phyloP scores from a whole-genome alignment of 2,329 filamentous ascomycete genomes.

The Dissoconium aciculare region DNA sequence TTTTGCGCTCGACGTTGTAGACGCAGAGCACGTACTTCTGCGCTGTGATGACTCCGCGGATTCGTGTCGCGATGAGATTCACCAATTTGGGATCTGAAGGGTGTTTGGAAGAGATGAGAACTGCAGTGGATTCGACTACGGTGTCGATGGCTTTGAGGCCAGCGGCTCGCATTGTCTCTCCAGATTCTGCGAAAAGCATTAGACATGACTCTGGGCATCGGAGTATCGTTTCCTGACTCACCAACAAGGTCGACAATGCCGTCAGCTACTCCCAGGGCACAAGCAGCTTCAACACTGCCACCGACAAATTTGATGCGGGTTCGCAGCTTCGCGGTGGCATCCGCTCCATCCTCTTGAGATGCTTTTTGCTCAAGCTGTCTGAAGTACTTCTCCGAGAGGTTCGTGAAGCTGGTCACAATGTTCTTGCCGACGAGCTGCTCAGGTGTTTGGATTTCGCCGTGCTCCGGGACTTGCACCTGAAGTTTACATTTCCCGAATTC shows the following conservation, averaged over 20 bases:
- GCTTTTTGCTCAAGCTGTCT: constrained; percentile 49
- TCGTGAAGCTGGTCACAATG: constrained; percentile 89
- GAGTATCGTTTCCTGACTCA: constrained; percentile 34
- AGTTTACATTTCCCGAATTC: constrained; percentile 83
- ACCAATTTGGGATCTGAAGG: constrained; percentile 69
- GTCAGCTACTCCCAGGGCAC: constrained; percentile 85
- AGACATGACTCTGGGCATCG: not conserved
- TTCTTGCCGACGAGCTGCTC: constrained; percentile 80
- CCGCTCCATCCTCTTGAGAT: constrained; percentile 24
- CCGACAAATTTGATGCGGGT: constrained; percentile 91
- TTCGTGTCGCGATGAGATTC: constrained; percentile 69
- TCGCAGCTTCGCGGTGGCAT: constrained; percentile 42
- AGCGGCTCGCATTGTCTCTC: constrained; percentile 94
- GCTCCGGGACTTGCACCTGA: constrained; percentile 91
- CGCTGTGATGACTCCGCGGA: constrained; percentile 86
- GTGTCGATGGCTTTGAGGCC: constrained; percentile 90
- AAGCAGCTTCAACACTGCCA: constrained; percentile 93
- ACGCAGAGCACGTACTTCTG: constrained; percentile 90
- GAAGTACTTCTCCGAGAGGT: constrained; percentile 73
- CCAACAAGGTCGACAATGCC: constrained; percentile 95
- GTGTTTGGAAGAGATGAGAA: constrained; percentile 79
- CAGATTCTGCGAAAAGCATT: constrained; percentile 54
- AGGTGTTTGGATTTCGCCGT: constrained; percentile 54
- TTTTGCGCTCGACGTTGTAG: constrained; percentile 72
- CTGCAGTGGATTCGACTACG: constrained; percentile 71